These are phyloP conservation scores for Parmelia sp. DNA, from an alignment of 495 filamentous ascomycete genomes.

Conservation along the genomic window DNA sequence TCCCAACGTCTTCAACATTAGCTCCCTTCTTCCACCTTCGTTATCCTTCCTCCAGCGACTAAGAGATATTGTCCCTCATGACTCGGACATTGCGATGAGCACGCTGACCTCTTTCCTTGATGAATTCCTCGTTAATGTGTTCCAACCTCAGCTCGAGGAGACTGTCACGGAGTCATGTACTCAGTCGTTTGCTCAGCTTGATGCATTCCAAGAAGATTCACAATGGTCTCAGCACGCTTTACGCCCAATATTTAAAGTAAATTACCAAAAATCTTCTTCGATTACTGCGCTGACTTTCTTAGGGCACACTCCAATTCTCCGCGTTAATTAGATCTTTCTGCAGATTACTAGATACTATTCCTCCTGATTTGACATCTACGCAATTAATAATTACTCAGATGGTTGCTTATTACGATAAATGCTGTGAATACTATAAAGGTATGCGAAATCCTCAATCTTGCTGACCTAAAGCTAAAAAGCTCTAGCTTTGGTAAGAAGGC, in stretches of 20 bases:
- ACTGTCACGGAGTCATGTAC: conserved; percentile 84
- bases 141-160: conserved; percentile 93
- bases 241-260: conserved; percentile 76
- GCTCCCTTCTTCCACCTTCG: conserved; percentile 85
- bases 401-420: conserved; percentile 83
- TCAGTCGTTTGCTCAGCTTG: conserved; percentile 70
- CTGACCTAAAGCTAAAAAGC: background rate
- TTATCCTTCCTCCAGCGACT: conserved; percentile 85
- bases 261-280: background rate
- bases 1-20: conserved; percentile 97
- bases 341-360: conserved; percentile 88
- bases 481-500: conserved; percentile 25
- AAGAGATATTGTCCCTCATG: conserved; percentile 82
- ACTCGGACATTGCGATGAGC: conserved; percentile 73
- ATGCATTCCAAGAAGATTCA: conserved; percentile 83
- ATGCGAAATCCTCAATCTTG: conserved; percentile 10
- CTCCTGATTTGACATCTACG: conserved; percentile 92
- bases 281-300: conserved; percentile 7
- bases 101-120: conserved; percentile 94
- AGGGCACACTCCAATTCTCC: conserved; percentile 84
- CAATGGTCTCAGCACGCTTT: conserved; percentile 71
- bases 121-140: conserved; percentile 97
- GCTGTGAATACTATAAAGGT: conserved; percentile 83
- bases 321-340: conserved; percentile 82
- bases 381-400: conserved; percentile 86